phyloP scores from a whole-genome alignment of 257 asterid species.

The Leonotis leonurus region DNA sequence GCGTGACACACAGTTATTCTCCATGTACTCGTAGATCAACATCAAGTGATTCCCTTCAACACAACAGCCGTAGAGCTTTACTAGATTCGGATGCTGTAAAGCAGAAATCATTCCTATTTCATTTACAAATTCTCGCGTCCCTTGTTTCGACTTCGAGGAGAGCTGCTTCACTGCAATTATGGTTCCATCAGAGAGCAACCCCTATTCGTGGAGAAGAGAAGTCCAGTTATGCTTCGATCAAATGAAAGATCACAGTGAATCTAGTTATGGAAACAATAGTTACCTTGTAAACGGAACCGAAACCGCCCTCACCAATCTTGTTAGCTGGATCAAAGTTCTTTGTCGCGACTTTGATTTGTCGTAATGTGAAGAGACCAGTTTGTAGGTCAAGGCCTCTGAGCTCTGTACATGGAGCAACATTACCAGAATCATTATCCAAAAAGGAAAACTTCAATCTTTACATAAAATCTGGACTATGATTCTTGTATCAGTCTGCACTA shows the following conservation, averaged over 20 bases:
- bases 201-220: conserved; percentile 31
- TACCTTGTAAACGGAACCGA: conserved; percentile 90
- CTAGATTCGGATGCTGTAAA: conserved; percentile 73
- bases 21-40: conserved; percentile 82
- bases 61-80: conserved; percentile 85
- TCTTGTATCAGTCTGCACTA: background rate
- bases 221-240: background rate
- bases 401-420: conserved; percentile 38
- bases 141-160: too few species aligned
- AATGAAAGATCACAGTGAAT: background rate
- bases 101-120: conserved; percentile 92
- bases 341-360: conserved; percentile 78
- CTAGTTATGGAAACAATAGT: background rate
- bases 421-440: too few species aligned
- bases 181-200: conserved; percentile 73
- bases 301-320: conserved; percentile 96
- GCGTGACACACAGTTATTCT: conserved; percentile 69
- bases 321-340: conserved; percentile 69
- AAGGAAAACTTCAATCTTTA: too few species aligned
- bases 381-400: conserved; percentile 75
- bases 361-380: conserved; percentile 65
- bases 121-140: too few species aligned
- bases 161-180: conserved; percentile 88
- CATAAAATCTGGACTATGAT: background rate
- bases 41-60: conserved; percentile 77